Conservation (phyloP, 305 asterid genomes). For the Solanum hybrid region DNA sequence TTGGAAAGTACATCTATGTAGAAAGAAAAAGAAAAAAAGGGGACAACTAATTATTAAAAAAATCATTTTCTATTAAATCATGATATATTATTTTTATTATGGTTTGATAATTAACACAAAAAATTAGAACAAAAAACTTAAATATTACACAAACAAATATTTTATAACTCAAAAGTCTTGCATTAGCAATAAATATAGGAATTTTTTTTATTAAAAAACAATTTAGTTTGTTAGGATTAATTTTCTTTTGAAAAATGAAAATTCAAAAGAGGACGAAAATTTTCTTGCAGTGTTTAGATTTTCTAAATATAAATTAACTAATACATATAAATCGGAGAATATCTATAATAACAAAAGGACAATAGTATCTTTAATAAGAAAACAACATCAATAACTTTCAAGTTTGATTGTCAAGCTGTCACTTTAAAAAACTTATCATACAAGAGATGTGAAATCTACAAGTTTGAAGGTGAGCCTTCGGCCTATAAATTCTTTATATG, state of each 20-base stretch:
- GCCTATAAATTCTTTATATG: background rate
- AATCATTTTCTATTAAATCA: background rate
- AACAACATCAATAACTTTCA: background rate
- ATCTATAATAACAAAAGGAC: background rate
- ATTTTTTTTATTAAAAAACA: no score
- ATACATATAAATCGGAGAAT: background rate
- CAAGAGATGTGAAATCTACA: background rate
- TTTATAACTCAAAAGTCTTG: no score
- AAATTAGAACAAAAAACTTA: background rate
- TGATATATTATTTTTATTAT: background rate
- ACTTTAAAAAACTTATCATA: background rate
- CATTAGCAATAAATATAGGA: no score
- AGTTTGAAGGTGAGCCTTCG: background rate
- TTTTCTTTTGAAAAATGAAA: background rate
- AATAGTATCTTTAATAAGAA: no score
- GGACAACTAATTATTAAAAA: background rate
- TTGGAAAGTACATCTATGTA: background rate
- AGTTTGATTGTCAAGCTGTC: background rate
- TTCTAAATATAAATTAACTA: background rate
- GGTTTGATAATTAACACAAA: background rate
- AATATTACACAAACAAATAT: background rate
- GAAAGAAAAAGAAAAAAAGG: background rate
- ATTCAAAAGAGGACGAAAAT: background rate
- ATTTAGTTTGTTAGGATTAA: background rate
- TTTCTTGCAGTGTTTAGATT: no score